Conservation (phyloP, 2,329 filamentous ascomycete species). For the Neopestalotiopsis sp. region DNA sequence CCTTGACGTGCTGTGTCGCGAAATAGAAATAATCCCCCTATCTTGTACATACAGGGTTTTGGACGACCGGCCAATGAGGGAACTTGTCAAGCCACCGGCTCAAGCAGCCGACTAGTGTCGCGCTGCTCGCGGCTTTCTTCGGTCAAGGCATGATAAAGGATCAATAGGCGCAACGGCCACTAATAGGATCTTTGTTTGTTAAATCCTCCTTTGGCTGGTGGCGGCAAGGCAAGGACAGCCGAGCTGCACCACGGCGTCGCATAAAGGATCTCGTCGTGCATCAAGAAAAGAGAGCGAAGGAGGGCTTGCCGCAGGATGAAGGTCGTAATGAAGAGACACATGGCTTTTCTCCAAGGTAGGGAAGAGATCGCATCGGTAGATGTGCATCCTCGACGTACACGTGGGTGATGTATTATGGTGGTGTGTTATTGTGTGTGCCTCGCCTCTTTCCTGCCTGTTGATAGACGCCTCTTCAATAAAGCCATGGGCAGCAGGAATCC, state of each 20-base stretch:
- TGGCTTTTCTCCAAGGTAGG: conserved; percentile 4
- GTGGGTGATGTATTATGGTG: not conserved
- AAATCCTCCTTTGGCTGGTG: not conserved
- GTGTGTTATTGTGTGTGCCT: conserved; percentile 4
- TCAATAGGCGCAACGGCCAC: conserved; percentile 15
- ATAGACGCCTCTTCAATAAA: conserved; percentile 6
- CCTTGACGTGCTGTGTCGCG: conserved; percentile 1
- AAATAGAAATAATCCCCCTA: conserved; percentile 3
- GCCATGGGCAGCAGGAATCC: conserved; percentile 1
- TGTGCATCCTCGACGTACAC: conserved; percentile 13
- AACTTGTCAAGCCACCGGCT: not conserved
- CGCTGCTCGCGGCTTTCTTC: not conserved
- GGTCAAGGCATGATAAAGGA: conserved; percentile 12
- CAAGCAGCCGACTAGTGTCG: not conserved
- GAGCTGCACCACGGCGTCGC: not conserved
- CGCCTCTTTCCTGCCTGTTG: conserved; percentile 3
- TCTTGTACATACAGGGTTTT: not conserved
- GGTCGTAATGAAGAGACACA: not conserved
- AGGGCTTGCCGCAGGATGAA: no score
- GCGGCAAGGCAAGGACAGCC: not conserved
- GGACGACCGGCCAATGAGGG: not conserved
- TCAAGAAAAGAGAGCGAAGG: not conserved
- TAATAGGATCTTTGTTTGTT: conserved; percentile 4
- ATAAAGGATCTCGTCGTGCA: not conserved
- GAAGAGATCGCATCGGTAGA: conserved; percentile 6